phyloP scores from a whole-genome alignment of 2,329 filamentous ascomycete species.

The Calonectria multiphialidica region DNA sequence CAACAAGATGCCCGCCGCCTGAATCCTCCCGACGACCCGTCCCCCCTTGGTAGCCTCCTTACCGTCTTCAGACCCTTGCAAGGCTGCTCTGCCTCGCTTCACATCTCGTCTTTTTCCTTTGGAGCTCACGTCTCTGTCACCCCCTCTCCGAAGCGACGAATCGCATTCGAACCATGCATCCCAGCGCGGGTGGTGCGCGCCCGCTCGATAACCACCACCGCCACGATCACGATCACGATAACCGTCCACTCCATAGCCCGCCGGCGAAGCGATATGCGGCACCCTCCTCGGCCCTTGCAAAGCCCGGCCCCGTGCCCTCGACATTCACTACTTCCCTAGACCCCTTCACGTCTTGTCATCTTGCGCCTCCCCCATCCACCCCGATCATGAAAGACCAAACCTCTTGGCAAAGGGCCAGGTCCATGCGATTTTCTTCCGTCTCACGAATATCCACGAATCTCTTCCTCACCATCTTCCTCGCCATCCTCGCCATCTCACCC shows the following conservation, averaged over 20 bases:
- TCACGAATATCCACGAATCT: slow-evolving; percentile 38
- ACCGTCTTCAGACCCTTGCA: slow-evolving; percentile 1
- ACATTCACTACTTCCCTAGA: slow-evolving; percentile 31
- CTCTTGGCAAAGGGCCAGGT: slow-evolving; percentile 28
- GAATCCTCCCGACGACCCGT: slow-evolving; percentile 18
- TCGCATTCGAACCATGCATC: slow-evolving; percentile 38
- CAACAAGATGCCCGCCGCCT: slow-evolving; percentile 30
- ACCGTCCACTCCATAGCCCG: slow-evolving; percentile 25
- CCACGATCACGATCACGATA: slow-evolving; percentile 28
- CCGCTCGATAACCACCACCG: slow-evolving; percentile 33
- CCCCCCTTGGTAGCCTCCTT: slow-evolving; percentile 5
- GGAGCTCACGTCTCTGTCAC: neutral
- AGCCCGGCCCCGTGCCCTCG: slow-evolving; percentile 34
- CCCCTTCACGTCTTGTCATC: slow-evolving; percentile 11
- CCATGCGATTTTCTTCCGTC: slow-evolving; percentile 30
- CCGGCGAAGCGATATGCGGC: slow-evolving; percentile 38
- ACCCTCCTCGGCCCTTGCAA: slow-evolving; percentile 29
- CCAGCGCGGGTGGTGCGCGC: slow-evolving; percentile 38
- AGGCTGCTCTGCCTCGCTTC: neutral
- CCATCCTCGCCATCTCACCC: slow-evolving; percentile 54
- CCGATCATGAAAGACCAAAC: slow-evolving; percentile 32
- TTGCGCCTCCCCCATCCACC: slow-evolving; percentile 20
- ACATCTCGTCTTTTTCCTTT: neutral
- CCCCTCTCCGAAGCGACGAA: neutral
- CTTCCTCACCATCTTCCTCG: slow-evolving; percentile 53